These are phyloP conservation scores for Corylus heterophylla DNA, from an alignment of 306 rosid species.

Conservation along the genomic window DNA sequence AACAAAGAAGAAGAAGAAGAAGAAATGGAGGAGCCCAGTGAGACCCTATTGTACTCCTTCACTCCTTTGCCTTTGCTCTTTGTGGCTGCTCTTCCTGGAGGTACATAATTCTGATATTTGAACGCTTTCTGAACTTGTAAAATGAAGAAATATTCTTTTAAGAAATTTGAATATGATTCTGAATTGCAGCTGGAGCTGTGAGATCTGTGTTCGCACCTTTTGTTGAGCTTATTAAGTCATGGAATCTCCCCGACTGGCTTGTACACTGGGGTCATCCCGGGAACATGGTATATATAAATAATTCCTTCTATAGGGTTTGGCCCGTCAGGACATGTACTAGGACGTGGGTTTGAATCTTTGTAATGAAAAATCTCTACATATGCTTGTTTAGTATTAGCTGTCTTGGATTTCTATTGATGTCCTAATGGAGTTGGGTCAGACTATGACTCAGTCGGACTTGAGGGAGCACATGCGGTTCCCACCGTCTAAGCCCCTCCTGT, in stretches of 20 bases:
- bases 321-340: too few relatives aligned
- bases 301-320: too few relatives aligned
- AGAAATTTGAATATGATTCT: neutral
- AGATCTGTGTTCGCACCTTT: constrained; percentile 63
- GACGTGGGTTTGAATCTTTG: too few relatives aligned
- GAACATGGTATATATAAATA: constrained; percentile 58
- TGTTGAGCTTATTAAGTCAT: constrained; percentile 68
- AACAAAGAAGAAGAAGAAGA: constrained; percentile 6
- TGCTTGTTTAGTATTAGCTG: too few relatives aligned
- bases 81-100: constrained; percentile 83
- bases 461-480: too few relatives aligned
- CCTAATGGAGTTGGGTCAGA: too few relatives aligned
- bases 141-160: too few relatives aligned
- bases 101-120: constrained; percentile 26
- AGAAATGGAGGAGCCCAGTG: constrained; percentile 30
- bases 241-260: constrained; percentile 79
- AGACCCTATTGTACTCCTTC: constrained; percentile 59
- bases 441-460: too few relatives aligned
- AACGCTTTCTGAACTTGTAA: too few relatives aligned
- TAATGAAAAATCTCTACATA: too few relatives aligned
- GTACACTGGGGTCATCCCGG: constrained; percentile 97
- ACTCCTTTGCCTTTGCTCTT: constrained; percentile 66
- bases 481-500: too few relatives aligned
- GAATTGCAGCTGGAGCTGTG: constrained; percentile 56
- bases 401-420: too few relatives aligned